A percentile compares a stretch with the other conserved stretches of the same genome.
phyloP scores from a whole-genome alignment of 495 filamentous ascomycete species.

The Hyaloscypha finlandica region DNA sequence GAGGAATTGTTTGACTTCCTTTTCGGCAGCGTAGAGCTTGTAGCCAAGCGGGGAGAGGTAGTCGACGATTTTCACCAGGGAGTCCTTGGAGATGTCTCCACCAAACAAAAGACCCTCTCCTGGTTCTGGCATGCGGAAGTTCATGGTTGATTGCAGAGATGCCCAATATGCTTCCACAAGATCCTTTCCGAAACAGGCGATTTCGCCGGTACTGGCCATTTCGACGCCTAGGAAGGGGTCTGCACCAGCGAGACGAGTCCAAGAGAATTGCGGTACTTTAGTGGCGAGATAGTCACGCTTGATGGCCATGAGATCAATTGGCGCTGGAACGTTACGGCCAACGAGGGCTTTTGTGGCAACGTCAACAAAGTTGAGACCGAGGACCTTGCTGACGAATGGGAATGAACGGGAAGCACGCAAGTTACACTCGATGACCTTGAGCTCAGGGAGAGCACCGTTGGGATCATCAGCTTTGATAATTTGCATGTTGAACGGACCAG shows the following conservation, averaged over 20 bases:
- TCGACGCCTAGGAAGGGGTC: conserved; percentile 98
- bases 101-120: conserved; percentile 95
- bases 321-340: conserved; percentile 80
- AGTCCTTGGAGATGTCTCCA: conserved; percentile 69
- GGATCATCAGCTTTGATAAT: conserved; percentile 88
- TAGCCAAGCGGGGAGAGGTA: conserved; percentile 87
- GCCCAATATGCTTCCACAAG: conserved; percentile 97
- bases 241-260: conserved; percentile 97
- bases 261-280: conserved; percentile 98
- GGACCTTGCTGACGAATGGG: conserved; percentile 96
- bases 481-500: conserved; percentile 99
- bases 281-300: conserved; percentile 92
- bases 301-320: conserved; percentile 83
- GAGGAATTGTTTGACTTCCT: conserved; percentile 78
- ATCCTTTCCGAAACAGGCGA: conserved; percentile 96
- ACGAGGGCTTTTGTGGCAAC: conserved; percentile 92
- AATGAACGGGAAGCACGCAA: conserved; percentile 96
- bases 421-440: conserved; percentile 99
- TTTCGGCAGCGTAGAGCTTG: conserved; percentile 86
- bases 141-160: conserved; percentile 95
- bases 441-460: conserved; percentile 66
- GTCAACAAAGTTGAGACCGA: conserved; percentile 97
- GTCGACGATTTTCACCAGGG: conserved; percentile 73
- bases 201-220: conserved; percentile 96
- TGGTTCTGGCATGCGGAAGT: conserved; percentile 92